phyloP scores from a whole-genome alignment of 2,329 filamentous ascomycete genomes.

The Epichloe amarillans region DNA sequence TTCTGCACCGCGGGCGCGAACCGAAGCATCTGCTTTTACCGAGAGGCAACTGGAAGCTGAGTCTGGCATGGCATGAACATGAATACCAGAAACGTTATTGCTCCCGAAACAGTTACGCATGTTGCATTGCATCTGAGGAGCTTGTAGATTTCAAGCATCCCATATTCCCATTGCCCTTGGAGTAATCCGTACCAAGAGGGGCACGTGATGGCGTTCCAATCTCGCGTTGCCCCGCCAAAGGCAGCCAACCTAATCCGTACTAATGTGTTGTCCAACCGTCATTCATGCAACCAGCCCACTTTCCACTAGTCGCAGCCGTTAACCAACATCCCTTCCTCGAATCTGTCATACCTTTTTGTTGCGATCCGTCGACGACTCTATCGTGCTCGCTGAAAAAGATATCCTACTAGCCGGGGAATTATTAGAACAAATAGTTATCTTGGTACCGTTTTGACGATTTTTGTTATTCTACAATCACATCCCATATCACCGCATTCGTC shows the following conservation, averaged over 20 bases:
- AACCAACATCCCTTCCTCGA: neutral
- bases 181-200: neutral
- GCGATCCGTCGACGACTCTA: too few relatives aligned
- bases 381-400: too few relatives aligned
- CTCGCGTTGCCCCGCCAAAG: conserved; percentile 45
- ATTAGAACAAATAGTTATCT: too few relatives aligned
- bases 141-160: neutral
- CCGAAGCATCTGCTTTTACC: conserved; percentile 65
- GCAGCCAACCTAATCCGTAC: neutral
- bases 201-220: conserved; percentile 35
- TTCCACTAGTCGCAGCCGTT: neutral
- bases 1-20: conserved; percentile 73
- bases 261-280: neutral
- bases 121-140: neutral
- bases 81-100: conserved; percentile 6
- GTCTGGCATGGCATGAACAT: too few relatives aligned
- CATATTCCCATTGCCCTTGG: too few relatives aligned
- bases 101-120: too few relatives aligned
- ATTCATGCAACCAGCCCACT: neutral
- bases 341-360: neutral
- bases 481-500: conserved; percentile 6
- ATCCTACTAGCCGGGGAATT: too few relatives aligned
- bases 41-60: conserved; percentile 62
- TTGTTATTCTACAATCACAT: neutral
- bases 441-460: too few relatives aligned